These are phyloP conservation scores for Pisolithus albus DNA, from an alignment of 768 basidiomycete genomes.

Conservation along the genomic window DNA sequence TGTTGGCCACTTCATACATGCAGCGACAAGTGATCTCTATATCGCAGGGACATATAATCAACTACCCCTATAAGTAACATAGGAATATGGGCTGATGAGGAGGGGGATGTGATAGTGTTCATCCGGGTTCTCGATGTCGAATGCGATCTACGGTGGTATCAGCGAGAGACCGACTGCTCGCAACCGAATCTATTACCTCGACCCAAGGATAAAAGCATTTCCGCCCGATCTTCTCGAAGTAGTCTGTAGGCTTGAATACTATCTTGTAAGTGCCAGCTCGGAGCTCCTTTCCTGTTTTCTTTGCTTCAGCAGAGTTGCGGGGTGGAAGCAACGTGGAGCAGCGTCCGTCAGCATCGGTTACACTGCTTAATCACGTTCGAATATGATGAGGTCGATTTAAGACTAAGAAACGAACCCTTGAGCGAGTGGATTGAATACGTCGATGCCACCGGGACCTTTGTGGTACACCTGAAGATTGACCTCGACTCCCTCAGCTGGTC, in stretches of 20 bases:
- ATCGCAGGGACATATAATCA: conserved; percentile 22
- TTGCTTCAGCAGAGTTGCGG: conserved; percentile 38
- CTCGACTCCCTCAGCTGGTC: conserved; percentile 65
- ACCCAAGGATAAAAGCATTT: conserved; percentile 87
- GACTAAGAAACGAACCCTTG: conserved; percentile 45
- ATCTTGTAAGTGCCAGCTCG: conserved; percentile 65
- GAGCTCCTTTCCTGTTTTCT: conserved; percentile 39
- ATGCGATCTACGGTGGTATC: conserved; percentile 56
- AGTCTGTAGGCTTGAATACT: conserved; percentile 74
- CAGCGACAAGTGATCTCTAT: background rate
- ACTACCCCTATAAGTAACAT: conserved; percentile 91
- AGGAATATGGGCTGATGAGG: conserved; percentile 87
- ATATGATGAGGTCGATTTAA: background rate
- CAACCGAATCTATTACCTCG: conserved; percentile 48
- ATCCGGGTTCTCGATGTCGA: conserved; percentile 59
- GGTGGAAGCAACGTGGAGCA: conserved; percentile 70
- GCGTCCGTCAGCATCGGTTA: conserved; percentile 77
- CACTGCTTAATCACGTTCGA: conserved; percentile 33
- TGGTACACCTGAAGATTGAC: conserved; percentile 56
- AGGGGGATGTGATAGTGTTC: conserved; percentile 91
- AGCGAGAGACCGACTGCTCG: conserved; percentile 4
- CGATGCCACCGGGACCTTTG: conserved; percentile 27
- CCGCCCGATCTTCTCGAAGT: conserved; percentile 59
- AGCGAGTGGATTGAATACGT: conserved; percentile 49
- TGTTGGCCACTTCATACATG: conserved; percentile 2